A percentile compares a stretch with the other conserved stretches of the same genome.
Conservation (phyloP, 2,329 filamentous ascomycete species). For the Madurella mycetomatis region DNA sequence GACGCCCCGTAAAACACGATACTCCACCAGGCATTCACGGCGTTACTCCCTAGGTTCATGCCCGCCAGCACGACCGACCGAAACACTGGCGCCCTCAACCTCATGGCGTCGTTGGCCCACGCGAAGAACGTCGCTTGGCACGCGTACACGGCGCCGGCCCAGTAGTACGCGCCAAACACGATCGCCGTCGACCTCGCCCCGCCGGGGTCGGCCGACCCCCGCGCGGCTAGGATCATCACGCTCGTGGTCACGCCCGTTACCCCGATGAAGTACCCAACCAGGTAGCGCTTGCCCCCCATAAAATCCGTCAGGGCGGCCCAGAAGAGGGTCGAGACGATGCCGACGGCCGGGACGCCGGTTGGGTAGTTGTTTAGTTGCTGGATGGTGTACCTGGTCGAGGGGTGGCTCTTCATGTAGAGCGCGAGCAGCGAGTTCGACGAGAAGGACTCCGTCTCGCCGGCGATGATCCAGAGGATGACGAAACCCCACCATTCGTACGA, state of each 20-base stretch:
- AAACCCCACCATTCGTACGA: conserved; percentile 66
- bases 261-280: conserved; percentile 64
- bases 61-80: conserved; percentile 64
- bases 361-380: conserved; percentile 54
- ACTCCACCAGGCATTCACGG: conserved; percentile 69
- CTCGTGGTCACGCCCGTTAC: conserved; percentile 60
- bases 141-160: conserved; percentile 65
- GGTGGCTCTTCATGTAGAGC: conserved; percentile 48
- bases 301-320: conserved; percentile 67
- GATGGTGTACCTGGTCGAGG: conserved; percentile 39
- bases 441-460: conserved; percentile 68
- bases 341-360: conserved; percentile 52
- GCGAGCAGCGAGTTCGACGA: conserved; percentile 56
- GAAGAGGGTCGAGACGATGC: conserved; percentile 59
- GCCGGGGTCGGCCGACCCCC: conserved; percentile 28
- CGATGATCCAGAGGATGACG: conserved; percentile 63
- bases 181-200: conserved; percentile 42
- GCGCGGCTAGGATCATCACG: conserved; percentile 54
- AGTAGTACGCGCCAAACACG: conserved; percentile 64
- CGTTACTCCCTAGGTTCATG: conserved; percentile 67
- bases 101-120: conserved; percentile 68
- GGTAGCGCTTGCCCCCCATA: conserved; percentile 57
- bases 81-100: conserved; percentile 58
- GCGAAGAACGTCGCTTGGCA: conserved; percentile 73
- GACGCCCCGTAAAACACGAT: conserved; percentile 66